These are phyloP conservation scores for Allantophomopsis cytisporea DNA, from an alignment of 2,329 filamentous ascomycete species.

Conservation along the genomic window DNA sequence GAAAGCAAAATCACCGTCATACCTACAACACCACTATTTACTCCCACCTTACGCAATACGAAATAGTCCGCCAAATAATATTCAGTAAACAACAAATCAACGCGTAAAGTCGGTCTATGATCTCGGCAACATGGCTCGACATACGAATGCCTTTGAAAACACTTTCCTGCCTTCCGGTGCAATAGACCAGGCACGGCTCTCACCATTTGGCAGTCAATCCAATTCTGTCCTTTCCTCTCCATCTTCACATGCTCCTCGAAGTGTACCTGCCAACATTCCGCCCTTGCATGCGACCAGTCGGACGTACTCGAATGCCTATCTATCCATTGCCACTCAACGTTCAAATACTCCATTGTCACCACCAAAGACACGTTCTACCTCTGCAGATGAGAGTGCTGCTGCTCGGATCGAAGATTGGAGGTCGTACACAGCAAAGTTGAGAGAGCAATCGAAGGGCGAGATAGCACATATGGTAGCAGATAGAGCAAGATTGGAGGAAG, in stretches of 20 bases:
- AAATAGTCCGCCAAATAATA: no score
- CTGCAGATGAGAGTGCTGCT: constrained; percentile 11
- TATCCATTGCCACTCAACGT: not conserved
- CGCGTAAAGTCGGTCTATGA: no score
- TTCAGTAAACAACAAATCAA: no score
- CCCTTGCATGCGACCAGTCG: constrained; percentile 2
- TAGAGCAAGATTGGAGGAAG: constrained; percentile 13
- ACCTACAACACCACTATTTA: no score
- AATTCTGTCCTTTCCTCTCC: not conserved
- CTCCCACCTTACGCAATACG: no score
- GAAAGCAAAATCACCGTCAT: no score
- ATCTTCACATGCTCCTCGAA: constrained; percentile 4
- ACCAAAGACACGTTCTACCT: constrained; percentile 12
- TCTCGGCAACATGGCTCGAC: no score
- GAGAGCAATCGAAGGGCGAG: constrained; percentile 16
- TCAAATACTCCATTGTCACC: constrained; percentile 12
- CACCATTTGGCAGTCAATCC: not conserved
- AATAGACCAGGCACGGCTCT: not conserved
- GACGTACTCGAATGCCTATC: constrained; percentile 5
- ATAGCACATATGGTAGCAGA: constrained; percentile 17
- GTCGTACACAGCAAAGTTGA: constrained; percentile 14
- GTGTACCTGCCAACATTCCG: constrained; percentile 8
- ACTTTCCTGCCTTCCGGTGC: constrained; percentile 1
- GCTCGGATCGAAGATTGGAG: constrained; percentile 17
- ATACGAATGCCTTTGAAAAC: not conserved